A percentile compares a stretch with the other conserved stretches of the same genome.
phyloP scores from a whole-genome alignment of 164 flowering plant genomes.

The Platanus orientalis region DNA sequence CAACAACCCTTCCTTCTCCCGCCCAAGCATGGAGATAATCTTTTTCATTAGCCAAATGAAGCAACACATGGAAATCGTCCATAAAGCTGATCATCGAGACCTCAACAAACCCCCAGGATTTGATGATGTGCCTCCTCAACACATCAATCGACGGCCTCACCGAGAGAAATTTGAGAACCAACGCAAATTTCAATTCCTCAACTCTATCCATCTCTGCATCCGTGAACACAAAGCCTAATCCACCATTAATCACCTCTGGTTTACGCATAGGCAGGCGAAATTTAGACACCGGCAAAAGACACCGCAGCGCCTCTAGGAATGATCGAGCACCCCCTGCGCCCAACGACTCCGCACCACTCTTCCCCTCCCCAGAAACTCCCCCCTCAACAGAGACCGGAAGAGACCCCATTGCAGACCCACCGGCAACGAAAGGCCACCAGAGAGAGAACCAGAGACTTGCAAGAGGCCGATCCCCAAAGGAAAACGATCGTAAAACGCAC shows the following conservation, averaged over 20 bases:
- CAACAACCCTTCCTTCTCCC: constrained; percentile 1
- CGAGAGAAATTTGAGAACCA: no score
- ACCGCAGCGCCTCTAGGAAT: neutral
- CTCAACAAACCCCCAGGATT: neutral
- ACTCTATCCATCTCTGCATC: neutral
- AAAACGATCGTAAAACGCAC: no score
- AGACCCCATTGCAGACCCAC: neutral
- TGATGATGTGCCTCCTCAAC: neutral
- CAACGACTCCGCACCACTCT: neutral
- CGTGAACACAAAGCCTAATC: constrained; percentile 1
- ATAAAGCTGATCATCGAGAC: constrained; percentile 1
- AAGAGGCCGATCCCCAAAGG: neutral
- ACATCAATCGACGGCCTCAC: neutral
- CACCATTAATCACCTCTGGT: constrained; percentile 1
- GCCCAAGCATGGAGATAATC: constrained; percentile 8
- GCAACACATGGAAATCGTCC: neutral
- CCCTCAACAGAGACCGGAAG: neutral
- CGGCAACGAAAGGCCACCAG: neutral
- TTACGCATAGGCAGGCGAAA: neutral
- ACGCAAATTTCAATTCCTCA: neutral
- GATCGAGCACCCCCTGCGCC: neutral
- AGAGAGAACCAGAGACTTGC: neutral
- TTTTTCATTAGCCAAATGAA: no score
- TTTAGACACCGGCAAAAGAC: neutral
- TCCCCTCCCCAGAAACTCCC: neutral